These are phyloP conservation scores for Amborella trichopoda DNA, from an alignment of 164 flowering plant species.

Conservation along the genomic window DNA sequence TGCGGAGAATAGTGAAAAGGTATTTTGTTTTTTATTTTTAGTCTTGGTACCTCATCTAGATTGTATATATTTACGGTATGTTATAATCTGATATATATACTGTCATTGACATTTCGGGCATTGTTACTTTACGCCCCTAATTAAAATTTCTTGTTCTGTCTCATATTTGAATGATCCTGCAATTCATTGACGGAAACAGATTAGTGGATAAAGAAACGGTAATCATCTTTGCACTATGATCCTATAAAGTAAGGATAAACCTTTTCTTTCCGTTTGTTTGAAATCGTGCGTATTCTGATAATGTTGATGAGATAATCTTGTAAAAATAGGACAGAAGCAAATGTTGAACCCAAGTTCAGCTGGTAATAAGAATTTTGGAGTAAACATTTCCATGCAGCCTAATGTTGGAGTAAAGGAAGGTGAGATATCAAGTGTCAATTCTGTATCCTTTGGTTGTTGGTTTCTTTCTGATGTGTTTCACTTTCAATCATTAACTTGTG, in stretches of 20 bases:
- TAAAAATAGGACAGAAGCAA: slow-evolving; percentile 60
- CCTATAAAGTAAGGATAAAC: too few species aligned
- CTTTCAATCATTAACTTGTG: too few species aligned
- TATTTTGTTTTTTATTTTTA: slow-evolving; percentile 7
- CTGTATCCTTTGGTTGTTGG: too few species aligned
- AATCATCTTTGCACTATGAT: slow-evolving; percentile 13
- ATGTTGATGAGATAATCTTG: too few species aligned
- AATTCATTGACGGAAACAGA: slow-evolving; percentile 27
- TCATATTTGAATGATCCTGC: slow-evolving; percentile 12
- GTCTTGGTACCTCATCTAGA: background rate
- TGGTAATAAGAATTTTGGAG: slow-evolving; percentile 11
- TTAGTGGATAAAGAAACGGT: slow-evolving; percentile 83
- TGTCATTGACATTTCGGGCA: too few species aligned
- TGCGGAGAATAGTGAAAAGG: slow-evolving; percentile 83
- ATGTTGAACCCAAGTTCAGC: slow-evolving; percentile 24
- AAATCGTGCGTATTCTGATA: too few species aligned
- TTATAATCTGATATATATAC: too few species aligned
- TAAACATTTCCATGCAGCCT: slow-evolving; percentile 6
- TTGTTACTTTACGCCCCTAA: too few species aligned
- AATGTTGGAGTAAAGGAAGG: slow-evolving; percentile 21
- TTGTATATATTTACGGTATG: too few species aligned
- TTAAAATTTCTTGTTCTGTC: slow-evolving; percentile 8
- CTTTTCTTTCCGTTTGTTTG: too few species aligned
- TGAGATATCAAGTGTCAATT: background rate
- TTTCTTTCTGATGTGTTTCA: too few species aligned